Percentiles rank a stretch among this genome's conserved stretches.
Conservation (phyloP, 2,329 filamentous ascomycete genomes). For the Purpureocillium lavendulum region DNA sequence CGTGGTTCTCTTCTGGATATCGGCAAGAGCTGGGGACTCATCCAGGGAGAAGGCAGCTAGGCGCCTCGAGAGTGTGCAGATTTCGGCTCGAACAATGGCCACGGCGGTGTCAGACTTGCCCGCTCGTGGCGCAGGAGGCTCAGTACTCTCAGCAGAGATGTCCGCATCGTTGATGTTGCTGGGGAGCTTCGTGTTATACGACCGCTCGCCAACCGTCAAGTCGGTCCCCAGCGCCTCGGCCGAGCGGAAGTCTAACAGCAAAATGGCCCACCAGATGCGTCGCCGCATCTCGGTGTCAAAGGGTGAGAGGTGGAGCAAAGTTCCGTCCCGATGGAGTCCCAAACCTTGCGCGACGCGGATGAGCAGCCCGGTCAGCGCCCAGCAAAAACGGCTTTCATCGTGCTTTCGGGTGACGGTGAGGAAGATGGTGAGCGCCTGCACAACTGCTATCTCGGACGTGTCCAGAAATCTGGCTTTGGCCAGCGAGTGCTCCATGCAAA, state of each 20-base stretch:
- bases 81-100: slow-evolving; percentile 5
- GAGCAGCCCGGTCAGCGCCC: slow-evolving; percentile 56
- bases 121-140: slow-evolving; percentile 35
- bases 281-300: slow-evolving; percentile 57
- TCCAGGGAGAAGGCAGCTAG: too few species aligned
- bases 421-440: slow-evolving; percentile 55
- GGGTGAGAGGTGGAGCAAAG: slow-evolving; percentile 41
- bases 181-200: slow-evolving; percentile 45
- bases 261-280: slow-evolving; percentile 53
- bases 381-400: slow-evolving; percentile 46
- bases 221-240: slow-evolving; percentile 51
- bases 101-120: slow-evolving; percentile 47
- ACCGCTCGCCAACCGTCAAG: slow-evolving; percentile 33
- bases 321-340: slow-evolving; percentile 50
- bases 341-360: slow-evolving; percentile 46
- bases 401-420: slow-evolving; percentile 43
- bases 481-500: slow-evolving; percentile 50
- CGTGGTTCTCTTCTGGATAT: too few species aligned
- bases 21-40: too few species aligned
- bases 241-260: slow-evolving; percentile 49
- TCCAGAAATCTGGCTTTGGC: slow-evolving; percentile 54
- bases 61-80: slow-evolving; percentile 28
- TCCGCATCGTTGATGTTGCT: slow-evolving; percentile 50
- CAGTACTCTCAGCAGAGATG: slow-evolving; percentile 35
- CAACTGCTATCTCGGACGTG: slow-evolving; percentile 47